phyloP scores from a whole-genome alignment of 148 eudicot species.

The Cornus controversa region DNA sequence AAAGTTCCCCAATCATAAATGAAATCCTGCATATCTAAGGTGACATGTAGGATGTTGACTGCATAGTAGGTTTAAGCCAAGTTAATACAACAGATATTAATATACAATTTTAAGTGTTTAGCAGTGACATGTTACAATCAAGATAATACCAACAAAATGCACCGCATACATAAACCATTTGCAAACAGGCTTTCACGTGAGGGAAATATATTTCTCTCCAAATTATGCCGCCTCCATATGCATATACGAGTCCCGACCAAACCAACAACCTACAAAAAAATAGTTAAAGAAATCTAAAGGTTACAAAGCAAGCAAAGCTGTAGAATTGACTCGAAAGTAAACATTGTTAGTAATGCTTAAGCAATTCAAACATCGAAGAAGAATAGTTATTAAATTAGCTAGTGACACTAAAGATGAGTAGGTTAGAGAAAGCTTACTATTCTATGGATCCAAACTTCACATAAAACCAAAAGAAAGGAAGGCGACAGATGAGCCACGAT shows the following conservation, averaged over 20 bases:
- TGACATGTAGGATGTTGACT: background rate
- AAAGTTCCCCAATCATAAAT: background rate
- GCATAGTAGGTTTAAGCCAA: background rate
- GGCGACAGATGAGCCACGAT: background rate
- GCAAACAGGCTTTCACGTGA: constrained; percentile 64
- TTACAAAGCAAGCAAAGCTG: constrained; percentile 6
- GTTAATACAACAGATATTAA: background rate
- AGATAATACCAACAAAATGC: constrained; percentile 15
- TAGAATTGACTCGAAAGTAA: background rate
- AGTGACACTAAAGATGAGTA: background rate
- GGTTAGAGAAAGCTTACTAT: background rate
- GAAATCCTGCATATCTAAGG: background rate
- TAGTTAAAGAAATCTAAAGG: background rate
- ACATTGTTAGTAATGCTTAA: background rate
- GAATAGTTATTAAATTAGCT: background rate
- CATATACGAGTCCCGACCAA: constrained; percentile 74
- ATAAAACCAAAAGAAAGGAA: background rate
- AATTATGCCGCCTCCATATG: constrained; percentile 73
- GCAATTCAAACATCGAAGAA: background rate
- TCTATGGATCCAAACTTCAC: background rate
- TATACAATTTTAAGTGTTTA: background rate
- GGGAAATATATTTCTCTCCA: constrained; percentile 57
- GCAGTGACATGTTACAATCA: constrained; percentile 1
- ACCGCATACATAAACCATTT: constrained; percentile 80
- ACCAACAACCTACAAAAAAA: constrained; percentile 66